Evolutionary conservation across 805 yeast genomes (phyloP).

Genomic region (Schwanniomyces polymorphus): DNA sequence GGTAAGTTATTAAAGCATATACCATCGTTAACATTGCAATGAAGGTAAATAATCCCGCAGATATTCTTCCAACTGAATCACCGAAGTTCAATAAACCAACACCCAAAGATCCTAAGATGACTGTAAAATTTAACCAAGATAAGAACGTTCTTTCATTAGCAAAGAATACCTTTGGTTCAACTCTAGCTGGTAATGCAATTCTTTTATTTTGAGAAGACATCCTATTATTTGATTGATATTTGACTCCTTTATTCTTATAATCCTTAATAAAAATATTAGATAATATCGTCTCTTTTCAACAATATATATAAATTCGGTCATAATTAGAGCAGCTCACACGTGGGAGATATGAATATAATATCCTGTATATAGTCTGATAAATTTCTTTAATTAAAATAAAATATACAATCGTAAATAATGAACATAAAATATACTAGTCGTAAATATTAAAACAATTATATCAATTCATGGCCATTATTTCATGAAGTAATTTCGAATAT

Average conservation of each 20-base stretch:
- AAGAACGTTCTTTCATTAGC: conserved; percentile 98
- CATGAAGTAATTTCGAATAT: neutral
- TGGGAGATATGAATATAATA: neutral
- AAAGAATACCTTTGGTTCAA: conserved; percentile 97
- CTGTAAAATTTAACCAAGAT: conserved; percentile 99
- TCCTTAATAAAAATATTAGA: neutral
- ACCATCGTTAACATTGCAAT: conserved; percentile 98
- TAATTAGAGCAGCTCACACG: neutral
- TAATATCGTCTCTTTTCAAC: neutral
- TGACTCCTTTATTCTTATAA: neutral
- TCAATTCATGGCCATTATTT: too few species aligned
- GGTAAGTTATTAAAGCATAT: conserved; percentile 92
- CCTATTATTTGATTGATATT: neutral
- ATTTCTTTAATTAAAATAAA: neutral
- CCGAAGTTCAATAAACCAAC: conserved; percentile 96
- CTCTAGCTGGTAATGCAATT: conserved; percentile 96
- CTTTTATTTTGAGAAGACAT: conserved; percentile 59
- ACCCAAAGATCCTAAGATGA: conserved; percentile 93
- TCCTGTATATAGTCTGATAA: neutral
- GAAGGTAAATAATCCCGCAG: conserved; percentile 91
- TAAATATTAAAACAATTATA: too few species aligned
- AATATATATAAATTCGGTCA: neutral
- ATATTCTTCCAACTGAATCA: conserved; percentile 86
- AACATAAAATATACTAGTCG: neutral
- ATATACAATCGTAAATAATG: neutral